A percentile compares a stretch with the other conserved stretches of the same genome.
Evolutionary conservation across 805 yeast genomes (phyloP).

Genomic region (Kregervanrija delftensis): DNA sequence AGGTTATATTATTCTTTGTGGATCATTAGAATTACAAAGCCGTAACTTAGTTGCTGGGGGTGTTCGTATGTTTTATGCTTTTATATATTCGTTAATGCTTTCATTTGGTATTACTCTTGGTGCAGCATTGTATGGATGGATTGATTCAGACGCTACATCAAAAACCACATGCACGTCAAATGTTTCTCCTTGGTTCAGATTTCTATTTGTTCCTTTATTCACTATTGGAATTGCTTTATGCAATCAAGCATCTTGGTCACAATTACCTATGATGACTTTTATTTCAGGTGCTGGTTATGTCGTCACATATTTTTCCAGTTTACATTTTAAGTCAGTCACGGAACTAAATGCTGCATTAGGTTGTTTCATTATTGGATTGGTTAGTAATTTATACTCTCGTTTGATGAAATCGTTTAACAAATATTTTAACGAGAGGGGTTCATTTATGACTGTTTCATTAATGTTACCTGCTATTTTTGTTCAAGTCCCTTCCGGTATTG

Average conservation of each 20-base stretch:
- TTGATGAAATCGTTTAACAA: conserved; percentile 57
- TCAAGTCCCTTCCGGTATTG: conserved; percentile 92
- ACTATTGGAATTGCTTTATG: conserved; percentile 54
- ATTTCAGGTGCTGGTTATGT: conserved; percentile 78
- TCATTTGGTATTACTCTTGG: conserved; percentile 95
- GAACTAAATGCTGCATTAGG: conserved; percentile 88
- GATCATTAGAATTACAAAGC: conserved; percentile 85
- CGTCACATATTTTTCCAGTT: conserved; percentile 71
- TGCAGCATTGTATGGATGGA: conserved; percentile 93
- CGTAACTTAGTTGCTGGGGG: conserved; percentile 89
- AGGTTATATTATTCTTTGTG: conserved; percentile 88
- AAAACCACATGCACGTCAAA: conserved; percentile 48
- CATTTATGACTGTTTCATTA: conserved; percentile 77
- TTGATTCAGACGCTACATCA: conserved; percentile 67
- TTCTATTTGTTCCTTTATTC: conserved; percentile 77
- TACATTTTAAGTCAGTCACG: conserved; percentile 54
- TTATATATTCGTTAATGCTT: conserved; percentile 81
- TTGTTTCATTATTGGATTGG: conserved; percentile 81
- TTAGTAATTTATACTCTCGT: conserved; percentile 85
- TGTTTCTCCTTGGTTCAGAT: conserved; percentile 52
- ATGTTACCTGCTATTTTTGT: conserved; percentile 95
- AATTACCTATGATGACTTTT: conserved; percentile 74
- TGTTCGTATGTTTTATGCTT: conserved; percentile 94
- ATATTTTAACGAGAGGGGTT: conserved; percentile 17
- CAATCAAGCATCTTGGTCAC: conserved; percentile 80